A percentile compares a stretch with the other conserved stretches of the same genome.
phyloP scores from a whole-genome alignment of 2,329 filamentous ascomycete species.

The Metarhizium rileyi region DNA sequence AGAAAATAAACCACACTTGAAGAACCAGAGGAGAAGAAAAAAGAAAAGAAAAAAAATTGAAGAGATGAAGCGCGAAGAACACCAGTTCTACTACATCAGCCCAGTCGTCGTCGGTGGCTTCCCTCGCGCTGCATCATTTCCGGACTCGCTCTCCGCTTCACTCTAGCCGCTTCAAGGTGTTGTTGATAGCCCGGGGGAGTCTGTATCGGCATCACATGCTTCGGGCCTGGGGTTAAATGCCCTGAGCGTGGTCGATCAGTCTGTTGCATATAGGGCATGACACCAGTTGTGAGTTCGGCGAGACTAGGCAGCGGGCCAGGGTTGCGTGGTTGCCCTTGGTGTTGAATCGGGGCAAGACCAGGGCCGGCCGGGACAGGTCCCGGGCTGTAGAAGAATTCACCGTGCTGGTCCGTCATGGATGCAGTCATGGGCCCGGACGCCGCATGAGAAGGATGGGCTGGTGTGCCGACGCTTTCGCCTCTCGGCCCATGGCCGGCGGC shows the following conservation, averaged over 20 bases:
- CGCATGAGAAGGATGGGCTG: constrained; percentile 21
- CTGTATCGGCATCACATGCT: constrained; percentile 24
- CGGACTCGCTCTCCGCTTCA: constrained; percentile 44
- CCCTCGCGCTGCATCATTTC: constrained; percentile 35
- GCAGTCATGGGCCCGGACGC: constrained; percentile 12
- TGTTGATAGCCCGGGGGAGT: constrained; percentile 24
- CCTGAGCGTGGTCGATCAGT: constrained; percentile 22
- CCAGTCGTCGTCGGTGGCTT: constrained; percentile 30
- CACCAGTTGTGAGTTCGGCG: constrained; percentile 53
- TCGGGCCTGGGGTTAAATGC: constrained; percentile 21
- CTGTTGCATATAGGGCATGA: constrained; percentile 48
- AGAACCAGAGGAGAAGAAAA: neutral
- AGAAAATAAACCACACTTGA: neutral
- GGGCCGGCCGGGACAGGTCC: constrained; percentile 35
- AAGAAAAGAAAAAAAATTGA: neutral
- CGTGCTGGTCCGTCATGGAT: constrained; percentile 17
- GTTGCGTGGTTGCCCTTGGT: constrained; percentile 27
- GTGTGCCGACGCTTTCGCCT: constrained; percentile 13
- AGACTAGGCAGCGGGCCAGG: constrained; percentile 47
- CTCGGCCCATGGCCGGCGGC: constrained; percentile 24
- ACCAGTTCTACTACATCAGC: neutral
- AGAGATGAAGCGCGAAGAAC: too few relatives aligned
- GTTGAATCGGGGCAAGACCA: constrained; percentile 44
- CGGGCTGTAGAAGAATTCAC: constrained; percentile 21
- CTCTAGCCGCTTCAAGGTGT: constrained; percentile 28